Evolutionary conservation across 768 basidiomycete species (phyloP).

Genomic region (Lactarius pseudohatsudake): DNA sequence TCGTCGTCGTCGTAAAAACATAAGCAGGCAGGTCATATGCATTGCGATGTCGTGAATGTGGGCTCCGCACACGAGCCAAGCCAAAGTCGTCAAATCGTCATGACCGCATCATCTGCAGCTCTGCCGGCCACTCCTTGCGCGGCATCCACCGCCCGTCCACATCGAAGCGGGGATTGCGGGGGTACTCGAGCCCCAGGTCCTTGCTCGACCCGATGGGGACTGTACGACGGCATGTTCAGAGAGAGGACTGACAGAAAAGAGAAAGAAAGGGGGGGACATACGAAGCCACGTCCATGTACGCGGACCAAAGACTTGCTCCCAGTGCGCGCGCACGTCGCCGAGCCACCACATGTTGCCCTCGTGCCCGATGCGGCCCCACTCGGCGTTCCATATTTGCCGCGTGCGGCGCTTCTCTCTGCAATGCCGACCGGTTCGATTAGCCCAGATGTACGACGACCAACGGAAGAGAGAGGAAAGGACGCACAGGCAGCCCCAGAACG

Average conservation of each 20-base stretch:
- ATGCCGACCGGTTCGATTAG: not conserved
- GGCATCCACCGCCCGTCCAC: slow-evolving; percentile 62
- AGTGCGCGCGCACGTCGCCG: slow-evolving; percentile 59
- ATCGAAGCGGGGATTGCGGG: slow-evolving; percentile 74
- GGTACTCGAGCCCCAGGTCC: slow-evolving; percentile 62
- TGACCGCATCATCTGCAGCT: slow-evolving; percentile 40
- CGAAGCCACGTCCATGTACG: slow-evolving; percentile 72
- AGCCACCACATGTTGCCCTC: slow-evolving; percentile 91
- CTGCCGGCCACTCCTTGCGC: slow-evolving; percentile 69
- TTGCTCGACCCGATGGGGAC: slow-evolving; percentile 53
- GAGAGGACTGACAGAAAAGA: not conserved
- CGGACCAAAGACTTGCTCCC: slow-evolving; percentile 82
- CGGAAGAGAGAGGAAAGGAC: slow-evolving; percentile 30
- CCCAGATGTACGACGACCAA: too few relatives aligned
- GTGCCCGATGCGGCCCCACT: slow-evolving; percentile 73
- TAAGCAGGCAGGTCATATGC: not conserved
- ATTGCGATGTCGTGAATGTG: not conserved
- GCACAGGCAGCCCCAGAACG: slow-evolving; percentile 56
- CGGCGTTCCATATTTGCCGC: slow-evolving; percentile 60
- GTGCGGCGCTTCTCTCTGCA: slow-evolving; percentile 52
- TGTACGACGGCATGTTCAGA: slow-evolving; percentile 21
- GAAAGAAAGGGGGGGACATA: slow-evolving; percentile 46
- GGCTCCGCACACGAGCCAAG: too few relatives aligned
- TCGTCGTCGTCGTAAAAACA: not conserved
- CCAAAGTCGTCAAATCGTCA: slow-evolving; percentile 35